These are phyloP conservation scores for Salvia rosmarinus DNA, from an alignment of 257 asterid genomes.

Conservation along the genomic window DNA sequence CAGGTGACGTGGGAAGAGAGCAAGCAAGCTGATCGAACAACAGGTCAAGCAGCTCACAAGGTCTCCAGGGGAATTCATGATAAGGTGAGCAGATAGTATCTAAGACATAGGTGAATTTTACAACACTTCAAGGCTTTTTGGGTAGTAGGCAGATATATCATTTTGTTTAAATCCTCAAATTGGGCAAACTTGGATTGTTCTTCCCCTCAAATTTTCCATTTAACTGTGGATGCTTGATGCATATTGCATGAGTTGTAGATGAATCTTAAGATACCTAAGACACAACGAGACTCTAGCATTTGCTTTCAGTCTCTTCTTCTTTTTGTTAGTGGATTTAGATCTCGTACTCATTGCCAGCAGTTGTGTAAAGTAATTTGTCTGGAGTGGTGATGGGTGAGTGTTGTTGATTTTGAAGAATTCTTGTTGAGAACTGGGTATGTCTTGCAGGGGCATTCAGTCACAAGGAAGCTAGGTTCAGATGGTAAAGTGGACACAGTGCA, in stretches of 20 bases:
- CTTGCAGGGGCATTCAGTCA: slow-evolving; percentile 75
- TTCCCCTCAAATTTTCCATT: not conserved
- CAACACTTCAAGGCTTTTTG: not conserved
- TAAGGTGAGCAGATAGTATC: slow-evolving; percentile 49
- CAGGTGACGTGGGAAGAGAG: slow-evolving; percentile 77
- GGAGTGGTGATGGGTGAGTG: too few species aligned
- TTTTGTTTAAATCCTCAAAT: not conserved
- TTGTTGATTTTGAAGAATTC: not conserved
- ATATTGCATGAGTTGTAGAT: not conserved
- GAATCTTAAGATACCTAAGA: not conserved
- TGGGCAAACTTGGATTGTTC: not conserved
- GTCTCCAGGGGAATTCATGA: slow-evolving; percentile 82
- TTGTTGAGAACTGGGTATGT: not conserved
- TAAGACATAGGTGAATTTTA: not conserved
- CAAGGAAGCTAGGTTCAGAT: slow-evolving; percentile 69
- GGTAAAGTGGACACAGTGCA: slow-evolving; percentile 75
- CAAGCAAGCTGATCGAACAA: slow-evolving; percentile 76
- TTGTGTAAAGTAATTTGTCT: too few species aligned
- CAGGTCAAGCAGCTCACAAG: slow-evolving; percentile 80
- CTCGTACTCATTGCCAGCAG: not conserved
- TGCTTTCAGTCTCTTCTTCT: not conserved
- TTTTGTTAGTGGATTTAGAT: not conserved
- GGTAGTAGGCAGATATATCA: not conserved
- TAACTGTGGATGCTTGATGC: not conserved
- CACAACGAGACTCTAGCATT: not conserved